phyloP scores from a whole-genome alignment of 2,329 filamentous ascomycete genomes.

The Aspergillus quadricinctus region DNA sequence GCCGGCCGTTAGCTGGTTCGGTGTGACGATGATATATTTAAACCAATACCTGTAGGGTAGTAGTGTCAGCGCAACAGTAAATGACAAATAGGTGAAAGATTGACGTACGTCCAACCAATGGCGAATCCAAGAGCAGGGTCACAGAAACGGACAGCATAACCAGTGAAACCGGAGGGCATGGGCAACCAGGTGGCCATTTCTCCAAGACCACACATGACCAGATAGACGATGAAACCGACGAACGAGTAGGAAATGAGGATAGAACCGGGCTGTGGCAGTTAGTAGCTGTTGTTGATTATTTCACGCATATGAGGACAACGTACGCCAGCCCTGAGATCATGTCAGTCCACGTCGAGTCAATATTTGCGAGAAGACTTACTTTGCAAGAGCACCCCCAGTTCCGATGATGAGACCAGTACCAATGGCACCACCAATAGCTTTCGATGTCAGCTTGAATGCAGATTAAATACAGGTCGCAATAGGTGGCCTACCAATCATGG shows the following conservation, averaged over 20 bases:
- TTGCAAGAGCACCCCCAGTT: conserved; percentile 36
- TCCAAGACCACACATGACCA: conserved; percentile 76
- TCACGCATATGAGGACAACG: conserved; percentile 11
- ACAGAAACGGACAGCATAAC: conserved; percentile 73
- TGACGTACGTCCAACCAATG: conserved; percentile 62
- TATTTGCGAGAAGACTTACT: conserved; percentile 19
- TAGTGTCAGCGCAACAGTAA: conserved; percentile 8
- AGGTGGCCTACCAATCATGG: conserved; percentile 36
- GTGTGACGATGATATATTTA: conserved; percentile 80
- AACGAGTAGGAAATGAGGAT: conserved; percentile 43
- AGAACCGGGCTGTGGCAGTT: conserved; percentile 30
- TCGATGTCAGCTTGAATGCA: conserved; percentile 7
- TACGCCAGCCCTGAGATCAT: conserved; percentile 31
- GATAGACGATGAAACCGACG: conserved; percentile 60
- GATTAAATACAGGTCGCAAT: background rate
- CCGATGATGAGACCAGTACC: conserved; percentile 41
- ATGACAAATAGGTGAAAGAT: conserved; percentile 1
- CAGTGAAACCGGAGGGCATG: conserved; percentile 72
- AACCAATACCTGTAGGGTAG: conserved; percentile 49
- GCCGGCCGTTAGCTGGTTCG: conserved; percentile 79
- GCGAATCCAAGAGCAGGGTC: conserved; percentile 78
- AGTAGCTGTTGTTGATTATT: too few relatives aligned
- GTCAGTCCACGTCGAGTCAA: conserved; percentile 10
- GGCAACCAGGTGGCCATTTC: conserved; percentile 85
- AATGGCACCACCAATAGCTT: conserved; percentile 41